Base-by-base conservation (phyloP, 2,329 filamentous ascomycete species). In the Neofusicoccum laricinum region DNA sequence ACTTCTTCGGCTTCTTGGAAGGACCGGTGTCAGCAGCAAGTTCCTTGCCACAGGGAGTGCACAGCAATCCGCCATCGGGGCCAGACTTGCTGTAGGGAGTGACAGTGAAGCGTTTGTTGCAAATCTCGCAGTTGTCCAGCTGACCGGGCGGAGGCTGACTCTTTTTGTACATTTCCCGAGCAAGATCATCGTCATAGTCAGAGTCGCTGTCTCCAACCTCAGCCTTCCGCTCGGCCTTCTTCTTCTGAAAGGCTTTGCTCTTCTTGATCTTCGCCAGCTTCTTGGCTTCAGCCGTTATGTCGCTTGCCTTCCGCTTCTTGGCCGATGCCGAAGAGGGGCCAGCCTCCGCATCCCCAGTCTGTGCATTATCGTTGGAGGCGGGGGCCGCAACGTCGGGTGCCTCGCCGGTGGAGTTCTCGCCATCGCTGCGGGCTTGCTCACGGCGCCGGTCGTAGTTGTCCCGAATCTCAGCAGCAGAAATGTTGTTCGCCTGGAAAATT, bases 101-200 rank as follows among this genome's bases (percentile, higher is more conserved):
- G 49, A 98, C 93, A 0, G 92, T 97, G 73, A 98, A 98, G 41
- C 93, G 88, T 75, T 95, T 96, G 48, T 85, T 84, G 75, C 94
- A 98, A 2, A 88, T 79, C 67, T 91, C 92, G 73, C 94, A 98
- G 69, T 97, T 93, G 67, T 91, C 92, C 72, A 94, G 86, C 76
- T 98, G 94, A 2, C 92, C 93, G 1, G 92, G 91, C n/a, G 89
- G 75, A 1, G 88, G 88, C 36, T 80, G 80, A 14, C 77, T 70
- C 69, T 86, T 87, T 69, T 84, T 81, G 73, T 85, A 82, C 77
- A 86, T 84, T 61, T 84, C 79, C 58, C 74, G 71, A 4, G 77
- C 79, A 32, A 84, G 71, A 53, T 78, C 74, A 65, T 83, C 77
- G 32, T 83, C 81, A 40, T 80, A 79, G 46, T 80, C 78, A 0